Base-by-base conservation (phyloP, 495 filamentous ascomycete species). In the Aspergillus funiculosus region DNA sequence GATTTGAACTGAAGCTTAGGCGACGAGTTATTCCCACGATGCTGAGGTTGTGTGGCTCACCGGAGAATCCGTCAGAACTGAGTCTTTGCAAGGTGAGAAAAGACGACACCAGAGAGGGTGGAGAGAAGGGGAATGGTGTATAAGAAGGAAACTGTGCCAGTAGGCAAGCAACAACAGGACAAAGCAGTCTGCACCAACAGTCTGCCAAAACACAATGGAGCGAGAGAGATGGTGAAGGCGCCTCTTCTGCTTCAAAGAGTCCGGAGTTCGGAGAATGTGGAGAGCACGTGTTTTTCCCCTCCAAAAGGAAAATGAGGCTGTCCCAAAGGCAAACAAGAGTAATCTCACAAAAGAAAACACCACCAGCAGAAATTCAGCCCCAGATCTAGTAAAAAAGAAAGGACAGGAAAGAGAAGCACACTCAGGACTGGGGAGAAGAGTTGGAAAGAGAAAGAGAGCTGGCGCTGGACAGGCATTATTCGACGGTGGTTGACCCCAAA, bases 391-490 rank as follows among this genome's bases (percentile, higher is more conserved):
- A 46, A 25, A 36, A 39, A 35, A 31, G 26, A 31, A 39, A 17
- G 25, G 39, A 50, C 15, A 25, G 20, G 10, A 35, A 38, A 32
- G 17, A 19, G 20, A 32, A 29, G 35, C n/a, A n/a, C n/a, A n/a
- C n/a, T n/a, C n/a, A 49, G n/a, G 29, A 46, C 50, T 44, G 48
- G 15, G 41, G 40, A 39, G 21, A 27, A 19, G 47, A 43, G 20
- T 4, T 36, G 13, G 32, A 29, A 20, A 13, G 21, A 10, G 14
- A 10, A 18, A 22, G n/a, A 43, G 39, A 36, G 22, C 14, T 21
- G 3, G 21, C n/a, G n/a, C n/a, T n/a, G n/a, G n/a, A n/a, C n/a
- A n/a, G n/a, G n/a, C n/a, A n/a, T n/a, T n/a, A n/a, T n/a, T n/a
- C n/a, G n/a, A n/a, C n/a, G n/a, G n/a, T n/a, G n/a, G n/a, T 29